Evolutionary conservation across 2,329 filamentous ascomycete species (phyloP), one percentile per base, ranked within the genome.

Genomic region (Intubia oerlemansii): DNA sequence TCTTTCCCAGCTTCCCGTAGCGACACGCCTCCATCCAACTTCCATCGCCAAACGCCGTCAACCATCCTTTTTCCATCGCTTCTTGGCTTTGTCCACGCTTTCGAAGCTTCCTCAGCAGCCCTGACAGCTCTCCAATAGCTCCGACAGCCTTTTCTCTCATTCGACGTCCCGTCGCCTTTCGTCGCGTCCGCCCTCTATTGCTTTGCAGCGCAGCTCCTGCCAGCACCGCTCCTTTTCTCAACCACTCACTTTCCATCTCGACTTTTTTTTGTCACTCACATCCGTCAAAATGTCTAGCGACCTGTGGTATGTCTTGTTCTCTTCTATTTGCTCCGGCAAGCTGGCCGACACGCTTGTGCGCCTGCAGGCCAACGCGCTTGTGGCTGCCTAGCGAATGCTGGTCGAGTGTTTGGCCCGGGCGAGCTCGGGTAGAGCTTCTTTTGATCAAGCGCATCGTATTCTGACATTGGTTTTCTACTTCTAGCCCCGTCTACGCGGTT

Each of bases 401-500:
- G n/a, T n/a, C n/a, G n/a, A n/a, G n/a, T n/a, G n/a, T n/a, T n/a
- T n/a, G n/a, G n/a, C n/a, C n/a, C n/a, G n/a, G n/a, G n/a, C n/a
- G n/a, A n/a, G n/a, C n/a, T n/a, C n/a, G n/a, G n/a, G n/a, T n/a
- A n/a, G n/a, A n/a, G n/a, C n/a, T n/a, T n/a, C n/a, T n/a, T n/a
- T n/a, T n/a, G n/a, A n/a, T n/a, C n/a, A n/a, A n/a, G n/a, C n/a
- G n/a, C n/a, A n/a, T n/a, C n/a, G n/a, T n/a, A n/a, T n/a, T n/a
- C n/a, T n/a, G n/a, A n/a, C n/a, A n/a, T n/a, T n/a, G n/a, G n/a
- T n/a, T n/a, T n/a, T n/a, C n/a, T n/a, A n/a, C 33, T 28, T 49
- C 38, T 46, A 98, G 85, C 65, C 85, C 85, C 60, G 85, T 91
- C 50, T 98, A 95, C 65, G 81, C 88, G 68, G 88, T 95, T 71